Evolutionary conservation across 345 rosid species (phyloP).

Genomic region (Ceriops decandra): DNA sequence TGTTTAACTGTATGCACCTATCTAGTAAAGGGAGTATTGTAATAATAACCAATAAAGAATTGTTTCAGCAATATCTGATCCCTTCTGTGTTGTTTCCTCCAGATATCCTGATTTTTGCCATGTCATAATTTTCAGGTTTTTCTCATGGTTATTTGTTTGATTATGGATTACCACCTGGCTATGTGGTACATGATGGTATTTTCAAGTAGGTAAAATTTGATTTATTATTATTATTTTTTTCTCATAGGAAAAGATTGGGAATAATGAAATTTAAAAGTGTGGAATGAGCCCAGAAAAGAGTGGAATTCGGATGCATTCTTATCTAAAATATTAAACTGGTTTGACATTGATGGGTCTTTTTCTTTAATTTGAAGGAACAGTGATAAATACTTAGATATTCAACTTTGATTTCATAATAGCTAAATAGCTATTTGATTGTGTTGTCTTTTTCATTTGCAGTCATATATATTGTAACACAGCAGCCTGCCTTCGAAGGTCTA

Average conservation of each 20-base stretch:
- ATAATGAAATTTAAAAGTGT: too few relatives aligned
- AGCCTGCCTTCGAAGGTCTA: conserved; percentile 58
- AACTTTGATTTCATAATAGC: not conserved
- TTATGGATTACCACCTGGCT: conserved; percentile 70
- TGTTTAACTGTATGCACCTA: too few relatives aligned
- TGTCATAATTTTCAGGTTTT: conserved; percentile 48
- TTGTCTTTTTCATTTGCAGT: conserved; percentile 41
- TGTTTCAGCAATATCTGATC: not conserved
- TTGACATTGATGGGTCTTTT: not conserved
- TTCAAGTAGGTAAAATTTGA: conserved; percentile 41
- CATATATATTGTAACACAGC: conserved; percentile 58
- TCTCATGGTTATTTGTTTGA: conserved; percentile 53
- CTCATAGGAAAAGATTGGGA: too few relatives aligned
- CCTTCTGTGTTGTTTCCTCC: not conserved
- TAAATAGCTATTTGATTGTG: not conserved
- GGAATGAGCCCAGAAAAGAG: too few relatives aligned
- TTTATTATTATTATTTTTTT: not conserved
- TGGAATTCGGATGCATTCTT: too few relatives aligned
- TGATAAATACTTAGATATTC: not conserved
- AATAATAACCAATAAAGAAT: too few relatives aligned
- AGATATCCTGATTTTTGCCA: conserved; percentile 15
- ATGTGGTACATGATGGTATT: conserved; percentile 59
- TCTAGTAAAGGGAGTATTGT: too few relatives aligned
- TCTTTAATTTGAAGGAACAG: not conserved
- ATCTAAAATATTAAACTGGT: not conserved